Conservation (phyloP, 352 stramenopile genomes). For the Phytopythium mirpurense region DNA sequence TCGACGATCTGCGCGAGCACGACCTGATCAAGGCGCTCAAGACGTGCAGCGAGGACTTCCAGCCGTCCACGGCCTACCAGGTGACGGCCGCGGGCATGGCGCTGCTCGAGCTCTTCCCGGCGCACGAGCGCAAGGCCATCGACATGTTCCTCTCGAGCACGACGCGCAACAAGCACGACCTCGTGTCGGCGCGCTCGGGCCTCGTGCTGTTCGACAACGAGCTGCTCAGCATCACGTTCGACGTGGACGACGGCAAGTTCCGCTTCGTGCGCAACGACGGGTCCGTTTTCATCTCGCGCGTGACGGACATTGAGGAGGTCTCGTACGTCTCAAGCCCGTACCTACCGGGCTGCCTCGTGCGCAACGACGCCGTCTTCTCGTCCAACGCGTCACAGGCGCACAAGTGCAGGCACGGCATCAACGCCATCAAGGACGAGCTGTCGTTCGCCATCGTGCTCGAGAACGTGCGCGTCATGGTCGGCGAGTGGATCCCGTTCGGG, state of each 20-base stretch:
- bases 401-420: slow-evolving; percentile 78
- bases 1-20: slow-evolving; percentile 95
- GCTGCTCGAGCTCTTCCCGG: slow-evolving; percentile 35
- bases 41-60: slow-evolving; percentile 91
- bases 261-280: slow-evolving; percentile 81
- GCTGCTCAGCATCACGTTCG: slow-evolving; percentile 90
- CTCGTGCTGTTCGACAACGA: slow-evolving; percentile 90
- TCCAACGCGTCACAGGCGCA: slow-evolving; percentile 91
- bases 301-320: slow-evolving; percentile 96
- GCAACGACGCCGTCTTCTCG: slow-evolving; percentile 90
- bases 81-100: slow-evolving; percentile 36
- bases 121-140: slow-evolving; percentile 43
- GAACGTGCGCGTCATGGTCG: slow-evolving; percentile 95
- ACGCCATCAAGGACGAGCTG: slow-evolving; percentile 91
- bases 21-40: slow-evolving; percentile 94
- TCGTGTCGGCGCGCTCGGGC: slow-evolving; percentile 53
- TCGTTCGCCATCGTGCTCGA: slow-evolving; percentile 96
- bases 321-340: slow-evolving; percentile 97
- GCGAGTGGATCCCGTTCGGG: slow-evolving; percentile 97
- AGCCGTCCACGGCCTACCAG: slow-evolving; percentile 95
- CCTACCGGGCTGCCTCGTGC: slow-evolving; percentile 93
- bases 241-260: slow-evolving; percentile 84
- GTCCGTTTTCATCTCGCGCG: slow-evolving; percentile 89
- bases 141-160: slow-evolving; percentile 49
- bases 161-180: slow-evolving; percentile 15